phyloP scores from a whole-genome alignment of 2,329 filamentous ascomycete genomes.

The Penicillium paneum region DNA sequence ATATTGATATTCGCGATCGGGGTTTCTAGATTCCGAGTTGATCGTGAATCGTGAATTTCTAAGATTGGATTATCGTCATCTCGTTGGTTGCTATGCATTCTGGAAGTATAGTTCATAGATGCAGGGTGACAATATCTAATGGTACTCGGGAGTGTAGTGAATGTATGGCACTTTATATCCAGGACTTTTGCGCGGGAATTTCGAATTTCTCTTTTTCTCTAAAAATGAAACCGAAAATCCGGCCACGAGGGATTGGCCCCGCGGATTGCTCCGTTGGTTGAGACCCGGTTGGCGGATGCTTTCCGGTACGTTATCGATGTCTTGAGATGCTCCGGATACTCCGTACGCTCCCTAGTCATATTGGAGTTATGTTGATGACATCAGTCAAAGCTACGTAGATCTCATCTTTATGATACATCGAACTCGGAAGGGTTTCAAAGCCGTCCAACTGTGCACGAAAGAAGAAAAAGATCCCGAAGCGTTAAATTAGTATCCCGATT shows the following conservation, averaged over 20 bases:
- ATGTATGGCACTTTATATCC: not conserved
- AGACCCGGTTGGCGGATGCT: not conserved
- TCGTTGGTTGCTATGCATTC: not conserved
- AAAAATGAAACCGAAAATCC: not conserved
- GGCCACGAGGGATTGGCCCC: not conserved
- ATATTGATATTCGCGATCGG: conserved; percentile 4
- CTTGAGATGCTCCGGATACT: not conserved
- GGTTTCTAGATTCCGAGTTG: not conserved
- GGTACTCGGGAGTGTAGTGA: not conserved
- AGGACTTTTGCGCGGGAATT: not conserved
- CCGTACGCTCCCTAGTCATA: not conserved
- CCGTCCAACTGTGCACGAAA: not conserved
- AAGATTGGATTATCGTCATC: not conserved
- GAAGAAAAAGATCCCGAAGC: not conserved
- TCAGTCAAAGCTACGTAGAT: not conserved
- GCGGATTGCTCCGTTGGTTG: not conserved
- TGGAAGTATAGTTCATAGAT: not conserved
- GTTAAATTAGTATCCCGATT: conserved; percentile 4
- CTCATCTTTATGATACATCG: not conserved
- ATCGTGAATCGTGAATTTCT: not conserved
- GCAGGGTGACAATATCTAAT: not conserved
- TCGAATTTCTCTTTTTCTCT: not conserved
- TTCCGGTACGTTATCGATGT: not conserved
- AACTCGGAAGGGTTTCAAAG: not conserved
- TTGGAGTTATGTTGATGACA: not conserved